Percentiles rank a stretch among this genome's conserved stretches.
phyloP scores from a whole-genome alignment of 1,284 basidiomycete species.

The Naganishia albida region DNA sequence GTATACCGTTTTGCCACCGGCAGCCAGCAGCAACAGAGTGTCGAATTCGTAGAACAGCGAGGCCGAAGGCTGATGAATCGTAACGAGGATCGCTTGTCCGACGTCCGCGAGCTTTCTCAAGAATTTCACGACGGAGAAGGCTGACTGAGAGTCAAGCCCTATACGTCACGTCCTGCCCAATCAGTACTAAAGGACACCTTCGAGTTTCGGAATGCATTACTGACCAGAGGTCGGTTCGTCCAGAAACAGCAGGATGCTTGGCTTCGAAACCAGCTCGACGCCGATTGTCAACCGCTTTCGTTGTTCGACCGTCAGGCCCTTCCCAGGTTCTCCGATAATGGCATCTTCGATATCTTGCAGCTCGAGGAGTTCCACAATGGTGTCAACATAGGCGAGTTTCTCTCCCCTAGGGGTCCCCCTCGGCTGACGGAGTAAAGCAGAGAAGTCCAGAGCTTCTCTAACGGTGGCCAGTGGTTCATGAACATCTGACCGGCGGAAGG shows the following conservation, averaged over 20 bases:
- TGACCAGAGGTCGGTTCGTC: constrained; percentile 47
- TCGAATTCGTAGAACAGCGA: constrained; percentile 57
- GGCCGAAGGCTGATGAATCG: constrained; percentile 66
- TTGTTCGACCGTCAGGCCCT: constrained; percentile 57
- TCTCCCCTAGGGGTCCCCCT: constrained; percentile 59
- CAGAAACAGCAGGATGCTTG: constrained; percentile 51
- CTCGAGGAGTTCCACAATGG: constrained; percentile 59
- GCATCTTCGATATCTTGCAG: constrained; percentile 58
- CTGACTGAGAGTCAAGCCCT: constrained; percentile 62
- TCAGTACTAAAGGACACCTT: not conserved
- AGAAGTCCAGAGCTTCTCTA: constrained; percentile 78
- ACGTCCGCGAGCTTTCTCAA: constrained; percentile 69
- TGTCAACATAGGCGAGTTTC: constrained; percentile 59
- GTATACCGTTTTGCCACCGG: constrained; percentile 58
- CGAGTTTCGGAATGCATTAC: constrained; percentile 25
- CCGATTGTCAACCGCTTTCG: constrained; percentile 62
- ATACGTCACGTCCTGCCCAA: constrained; percentile 32
- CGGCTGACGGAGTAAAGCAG: constrained; percentile 77
- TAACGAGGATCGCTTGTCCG: constrained; percentile 65
- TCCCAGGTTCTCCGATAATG: constrained; percentile 55
- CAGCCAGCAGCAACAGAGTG: constrained; percentile 55
- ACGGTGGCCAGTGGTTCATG: constrained; percentile 56
- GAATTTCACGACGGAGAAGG: constrained; percentile 61
- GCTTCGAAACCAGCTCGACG: constrained; percentile 61
- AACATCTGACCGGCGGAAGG: constrained; percentile 3